Evolutionary conservation across 1,139 yeast species (phyloP).

Genomic region (Blastobotrys arbuscula): DNA sequence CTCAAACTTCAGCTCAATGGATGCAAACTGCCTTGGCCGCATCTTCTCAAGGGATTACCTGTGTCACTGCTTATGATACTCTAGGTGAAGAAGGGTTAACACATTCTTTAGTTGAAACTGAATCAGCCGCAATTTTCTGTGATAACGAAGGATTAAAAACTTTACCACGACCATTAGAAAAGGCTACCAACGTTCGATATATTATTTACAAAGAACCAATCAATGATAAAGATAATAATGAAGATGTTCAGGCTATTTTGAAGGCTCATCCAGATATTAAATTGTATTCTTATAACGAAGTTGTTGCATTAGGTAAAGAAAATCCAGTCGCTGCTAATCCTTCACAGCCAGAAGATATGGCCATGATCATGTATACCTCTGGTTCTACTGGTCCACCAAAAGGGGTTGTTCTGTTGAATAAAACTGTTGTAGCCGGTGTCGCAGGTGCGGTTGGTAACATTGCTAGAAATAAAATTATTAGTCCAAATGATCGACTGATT

Average conservation of each 20-base stretch:
- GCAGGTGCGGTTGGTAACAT: slow-evolving; percentile 75
- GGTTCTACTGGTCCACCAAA: slow-evolving; percentile 98
- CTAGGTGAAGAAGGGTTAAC: slow-evolving; percentile 88
- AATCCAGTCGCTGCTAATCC: slow-evolving; percentile 40
- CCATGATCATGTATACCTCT: slow-evolving; percentile 97
- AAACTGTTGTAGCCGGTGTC: slow-evolving; percentile 72
- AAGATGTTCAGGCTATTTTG: slow-evolving; percentile 57
- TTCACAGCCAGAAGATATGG: slow-evolving; percentile 68
- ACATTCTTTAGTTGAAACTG: slow-evolving; percentile 80
- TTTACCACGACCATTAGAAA: slow-evolving; percentile 64
- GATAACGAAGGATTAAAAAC: slow-evolving; percentile 68
- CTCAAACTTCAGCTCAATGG: slow-evolving; percentile 81
- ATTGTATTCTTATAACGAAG: slow-evolving; percentile 60
- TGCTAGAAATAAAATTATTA: slow-evolving; percentile 44
- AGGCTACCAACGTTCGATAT: slow-evolving; percentile 56
- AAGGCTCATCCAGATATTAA: slow-evolving; percentile 72
- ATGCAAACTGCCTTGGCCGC: slow-evolving; percentile 80
- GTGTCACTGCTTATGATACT: slow-evolving; percentile 96
- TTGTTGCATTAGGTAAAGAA: slow-evolving; percentile 56
- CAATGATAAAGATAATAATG: slow-evolving; percentile 58
- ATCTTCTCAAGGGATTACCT: slow-evolving; percentile 70
- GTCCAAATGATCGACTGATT: slow-evolving; percentile 60
- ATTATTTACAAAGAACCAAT: slow-evolving; percentile 68
- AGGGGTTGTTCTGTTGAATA: slow-evolving; percentile 85
- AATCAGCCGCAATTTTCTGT: slow-evolving; percentile 69